Percentiles rank a stretch among this genome's conserved stretches.
Evolutionary conservation across 768 basidiomycete species (phyloP).

Genomic region (Lentinula boryana): DNA sequence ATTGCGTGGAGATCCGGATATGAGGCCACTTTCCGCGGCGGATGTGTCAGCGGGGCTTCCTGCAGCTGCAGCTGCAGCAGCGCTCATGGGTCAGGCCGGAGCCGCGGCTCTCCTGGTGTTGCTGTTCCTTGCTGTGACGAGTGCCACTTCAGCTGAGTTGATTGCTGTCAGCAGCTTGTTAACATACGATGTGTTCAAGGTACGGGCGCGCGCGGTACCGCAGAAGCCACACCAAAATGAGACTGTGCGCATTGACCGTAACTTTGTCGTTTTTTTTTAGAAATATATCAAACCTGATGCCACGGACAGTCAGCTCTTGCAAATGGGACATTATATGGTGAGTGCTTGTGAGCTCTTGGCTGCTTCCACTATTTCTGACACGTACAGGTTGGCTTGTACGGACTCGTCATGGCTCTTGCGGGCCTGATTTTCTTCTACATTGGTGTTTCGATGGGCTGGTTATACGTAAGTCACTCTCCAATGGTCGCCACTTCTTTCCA

Average conservation of each 20-base stretch:
- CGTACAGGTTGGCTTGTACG: constrained; percentile 58
- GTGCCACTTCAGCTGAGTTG: constrained; percentile 83
- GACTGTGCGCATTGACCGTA: neutral
- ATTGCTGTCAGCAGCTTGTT: constrained; percentile 84
- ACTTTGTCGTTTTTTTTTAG: constrained; percentile 21
- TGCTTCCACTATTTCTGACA: neutral
- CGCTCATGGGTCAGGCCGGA: constrained; percentile 75
- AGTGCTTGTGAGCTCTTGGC: constrained; percentile 7
- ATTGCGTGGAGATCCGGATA: constrained; percentile 51
- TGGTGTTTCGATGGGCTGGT: constrained; percentile 91
- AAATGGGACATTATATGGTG: constrained; percentile 64
- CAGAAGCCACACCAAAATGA: neutral
- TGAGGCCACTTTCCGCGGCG: constrained; percentile 40
- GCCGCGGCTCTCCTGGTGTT: constrained; percentile 75
- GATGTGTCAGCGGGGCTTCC: constrained; percentile 90
- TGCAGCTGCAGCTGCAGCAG: constrained; percentile 76
- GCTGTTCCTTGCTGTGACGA: constrained; percentile 83
- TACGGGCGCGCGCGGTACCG: constrained; percentile 12
- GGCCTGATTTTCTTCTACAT: constrained; percentile 87
- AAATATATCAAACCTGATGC: constrained; percentile 80
- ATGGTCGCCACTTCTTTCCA: neutral
- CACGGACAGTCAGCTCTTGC: constrained; percentile 65
- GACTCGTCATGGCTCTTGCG: constrained; percentile 74
- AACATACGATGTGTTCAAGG: constrained; percentile 85
- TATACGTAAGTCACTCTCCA: constrained; percentile 53